These are phyloP conservation scores for Platismatia glauca DNA, from an alignment of 495 filamentous ascomycete species.

Conservation along the genomic window DNA sequence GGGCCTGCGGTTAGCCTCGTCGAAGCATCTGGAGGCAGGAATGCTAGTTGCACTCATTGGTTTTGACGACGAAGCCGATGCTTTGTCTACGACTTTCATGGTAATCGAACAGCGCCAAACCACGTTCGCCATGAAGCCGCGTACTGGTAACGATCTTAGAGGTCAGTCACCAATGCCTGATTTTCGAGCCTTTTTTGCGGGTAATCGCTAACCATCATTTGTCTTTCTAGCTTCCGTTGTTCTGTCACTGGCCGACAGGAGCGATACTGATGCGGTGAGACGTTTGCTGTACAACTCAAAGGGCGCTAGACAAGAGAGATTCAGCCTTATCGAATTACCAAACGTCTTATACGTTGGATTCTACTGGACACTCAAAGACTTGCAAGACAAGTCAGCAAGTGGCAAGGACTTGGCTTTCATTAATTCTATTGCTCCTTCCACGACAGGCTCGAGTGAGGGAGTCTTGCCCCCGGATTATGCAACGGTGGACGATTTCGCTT, in stretches of 20 bases:
- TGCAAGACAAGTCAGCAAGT: slow-evolving; percentile 20
- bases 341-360: slow-evolving; percentile 42
- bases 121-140: slow-evolving; percentile 22
- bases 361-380: slow-evolving; percentile 17
- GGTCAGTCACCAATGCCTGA: slow-evolving; percentile 7
- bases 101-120: slow-evolving; percentile 22
- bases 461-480: slow-evolving; percentile 43
- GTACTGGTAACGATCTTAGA: slow-evolving; percentile 23
- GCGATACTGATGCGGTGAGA: slow-evolving; percentile 18
- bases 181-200: neutral
- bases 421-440: slow-evolving; percentile 43
- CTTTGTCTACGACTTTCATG: slow-evolving; percentile 25
- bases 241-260: slow-evolving; percentile 19
- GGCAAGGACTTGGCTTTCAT: slow-evolving; percentile 43
- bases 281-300: slow-evolving; percentile 17
- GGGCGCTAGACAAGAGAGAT: slow-evolving; percentile 12
- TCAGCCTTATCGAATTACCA: slow-evolving; percentile 54
- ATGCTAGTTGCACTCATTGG: slow-evolving; percentile 28
- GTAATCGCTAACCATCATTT: neutral
- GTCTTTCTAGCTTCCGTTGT: slow-evolving; percentile 14
- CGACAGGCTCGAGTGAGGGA: slow-evolving; percentile 12
- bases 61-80: slow-evolving; percentile 15
- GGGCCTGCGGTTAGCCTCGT: slow-evolving; percentile 17
- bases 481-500: slow-evolving; percentile 34
- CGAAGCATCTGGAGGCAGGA: slow-evolving; percentile 23